Base-by-base conservation (phyloP, 1,139 yeast species). In the Petasospora rhodanensis region DNA sequence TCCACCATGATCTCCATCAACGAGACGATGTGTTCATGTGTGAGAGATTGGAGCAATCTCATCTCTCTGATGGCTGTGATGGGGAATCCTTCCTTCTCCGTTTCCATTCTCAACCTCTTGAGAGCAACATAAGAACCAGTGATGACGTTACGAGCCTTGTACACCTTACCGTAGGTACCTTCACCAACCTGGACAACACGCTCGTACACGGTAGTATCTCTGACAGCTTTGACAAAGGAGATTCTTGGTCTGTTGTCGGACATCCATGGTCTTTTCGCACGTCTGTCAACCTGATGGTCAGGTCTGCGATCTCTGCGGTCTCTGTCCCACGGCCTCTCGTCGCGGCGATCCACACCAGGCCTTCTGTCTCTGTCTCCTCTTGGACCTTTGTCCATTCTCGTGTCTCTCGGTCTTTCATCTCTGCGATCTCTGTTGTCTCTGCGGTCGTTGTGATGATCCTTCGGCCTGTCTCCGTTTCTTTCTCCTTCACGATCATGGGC, bases 51-150 rank as follows among this genome's bases (percentile, higher is more conserved):
- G 28, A 91, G 64, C 15, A 91, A 63, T 45, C 87, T 80, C 40
- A 89, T 86, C 60, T 91, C 98, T 47, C 98, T 70, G 52, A 89
- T 77, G 1, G 97, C 95, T 0, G 98, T 91, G 15, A 91, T 84
- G 1, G 98, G 98, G 59, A 91, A 86, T 0, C 97, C 97, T 54
- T 91, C 98, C 31, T 87, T 68, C 56, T 91, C 97, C 7, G 78
- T 63, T 54, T 91, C 97, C 54, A 91, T 68, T 40, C 97, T 62
- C 29, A 91, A 66, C 47, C 80, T 73, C 54, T 91, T 91, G 52
- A 91, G 64, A 1, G 98, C 98, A 17, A 87, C 94, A 47, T 69
- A 63, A 40, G 74, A 78, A 6, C 72, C 68, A 0, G 96, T 85
- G n/a, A 74, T 64, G 12, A 62, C 60, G 52, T 86, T 83, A 34